These are phyloP conservation scores for Cyberlindnera samutprakarnensis DNA, from an alignment of 805 yeast species.

Conservation along the genomic window DNA sequence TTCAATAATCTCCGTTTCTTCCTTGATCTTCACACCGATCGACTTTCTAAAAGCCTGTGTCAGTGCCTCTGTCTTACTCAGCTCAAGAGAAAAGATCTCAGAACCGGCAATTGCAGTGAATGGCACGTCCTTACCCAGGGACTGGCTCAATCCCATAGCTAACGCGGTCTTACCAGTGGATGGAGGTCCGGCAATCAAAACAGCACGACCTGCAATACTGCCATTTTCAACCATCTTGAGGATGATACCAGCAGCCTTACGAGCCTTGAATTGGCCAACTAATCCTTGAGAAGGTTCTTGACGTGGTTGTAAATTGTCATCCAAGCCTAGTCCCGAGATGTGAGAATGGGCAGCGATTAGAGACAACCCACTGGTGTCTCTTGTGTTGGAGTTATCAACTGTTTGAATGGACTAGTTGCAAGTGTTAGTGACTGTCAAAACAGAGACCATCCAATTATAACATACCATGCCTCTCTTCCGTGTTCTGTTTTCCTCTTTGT, in stretches of 20 bases:
- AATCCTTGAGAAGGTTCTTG: conserved; percentile 72
- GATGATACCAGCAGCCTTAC: conserved; percentile 93
- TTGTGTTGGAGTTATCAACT: conserved; percentile 30
- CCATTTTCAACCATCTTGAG: conserved; percentile 91
- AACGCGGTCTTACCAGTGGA: conserved; percentile 98
- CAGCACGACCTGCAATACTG: conserved; percentile 94
- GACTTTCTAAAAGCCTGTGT: conserved; percentile 95
- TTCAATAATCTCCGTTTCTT: conserved; percentile 94
- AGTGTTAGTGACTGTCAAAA: not conserved
- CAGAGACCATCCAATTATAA: no score
- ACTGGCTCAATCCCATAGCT: conserved; percentile 87
- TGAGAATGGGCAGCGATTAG: conserved; percentile 97
- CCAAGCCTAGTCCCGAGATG: conserved; percentile 93
- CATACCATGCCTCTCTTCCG: no score
- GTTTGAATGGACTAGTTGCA: conserved; percentile 34
- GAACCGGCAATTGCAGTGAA: conserved; percentile 94
- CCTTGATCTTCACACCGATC: conserved; percentile 91
- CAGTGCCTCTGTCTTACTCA: conserved; percentile 91
- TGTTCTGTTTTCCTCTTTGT: not conserved
- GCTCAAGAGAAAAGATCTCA: conserved; percentile 85
- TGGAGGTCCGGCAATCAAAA: conserved; percentile 95
- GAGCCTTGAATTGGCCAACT: conserved; percentile 95
- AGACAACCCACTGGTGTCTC: conserved; percentile 55
- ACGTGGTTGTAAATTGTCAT: conserved; percentile 80
- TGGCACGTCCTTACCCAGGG: conserved; percentile 67